These are phyloP conservation scores for Lipomyces sp. DNA, from an alignment of 805 yeast genomes.

Conservation along the genomic window DNA sequence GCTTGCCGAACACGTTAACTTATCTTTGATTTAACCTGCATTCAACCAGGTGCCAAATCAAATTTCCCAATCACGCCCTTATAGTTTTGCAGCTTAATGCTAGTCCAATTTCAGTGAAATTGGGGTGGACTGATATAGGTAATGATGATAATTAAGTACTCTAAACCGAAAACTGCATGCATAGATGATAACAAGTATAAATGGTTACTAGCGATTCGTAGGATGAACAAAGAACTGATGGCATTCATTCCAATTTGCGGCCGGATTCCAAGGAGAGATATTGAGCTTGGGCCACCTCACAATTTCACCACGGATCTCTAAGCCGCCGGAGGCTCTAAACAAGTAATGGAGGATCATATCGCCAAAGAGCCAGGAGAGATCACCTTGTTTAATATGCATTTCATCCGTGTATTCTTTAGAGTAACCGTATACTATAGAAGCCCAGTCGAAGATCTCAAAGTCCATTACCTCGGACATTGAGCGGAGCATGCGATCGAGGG, in stretches of 20 bases:
- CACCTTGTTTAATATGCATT: slow-evolving; percentile 14
- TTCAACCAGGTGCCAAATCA: too few relatives aligned
- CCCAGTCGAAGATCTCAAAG: slow-evolving; percentile 28
- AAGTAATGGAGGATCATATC: slow-evolving; percentile 32
- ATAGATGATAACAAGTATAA: not conserved
- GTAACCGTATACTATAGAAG: slow-evolving; percentile 13
- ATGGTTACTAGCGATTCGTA: slow-evolving; percentile 10
- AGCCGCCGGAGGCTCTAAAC: slow-evolving; percentile 32
- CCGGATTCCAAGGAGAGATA: slow-evolving; percentile 10
- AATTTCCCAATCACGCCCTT: too few relatives aligned
- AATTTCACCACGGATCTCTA: slow-evolving; percentile 20
- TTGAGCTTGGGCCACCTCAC: slow-evolving; percentile 24
- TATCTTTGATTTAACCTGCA: too few relatives aligned
- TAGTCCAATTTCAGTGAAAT: not conserved
- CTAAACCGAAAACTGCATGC: slow-evolving; percentile 2
- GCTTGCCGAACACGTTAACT: too few relatives aligned
- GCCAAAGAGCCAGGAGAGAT: slow-evolving; percentile 13
- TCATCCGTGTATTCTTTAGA: slow-evolving; percentile 8
- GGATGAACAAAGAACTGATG: slow-evolving; percentile 16
- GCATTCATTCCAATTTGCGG: slow-evolving; percentile 26
- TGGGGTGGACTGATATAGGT: not conserved
- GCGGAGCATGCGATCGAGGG: slow-evolving; percentile 19
- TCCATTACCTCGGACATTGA: slow-evolving; percentile 4
- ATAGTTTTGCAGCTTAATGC: too few relatives aligned
- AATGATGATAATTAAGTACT: not conserved